Percentiles rank a stretch among this genome's conserved stretches.
These are phyloP conservation scores for Solanum neorickii DNA, from an alignment of 257 asterid species.

Conservation along the genomic window DNA sequence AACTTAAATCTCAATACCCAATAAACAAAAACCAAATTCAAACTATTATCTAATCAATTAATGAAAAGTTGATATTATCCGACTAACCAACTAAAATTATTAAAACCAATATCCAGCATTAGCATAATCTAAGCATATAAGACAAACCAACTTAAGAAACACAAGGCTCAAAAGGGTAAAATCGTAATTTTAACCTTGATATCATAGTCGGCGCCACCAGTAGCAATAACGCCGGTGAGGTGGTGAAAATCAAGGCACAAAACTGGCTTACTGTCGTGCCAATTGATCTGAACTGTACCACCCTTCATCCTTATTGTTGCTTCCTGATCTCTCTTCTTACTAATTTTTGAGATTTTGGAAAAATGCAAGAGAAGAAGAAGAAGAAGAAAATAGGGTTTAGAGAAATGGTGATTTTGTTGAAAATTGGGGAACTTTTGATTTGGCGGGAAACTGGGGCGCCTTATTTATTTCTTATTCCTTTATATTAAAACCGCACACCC, in stretches of 20 bases:
- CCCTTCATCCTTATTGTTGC: constrained; percentile 45
- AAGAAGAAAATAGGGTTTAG: background rate
- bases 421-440: background rate
- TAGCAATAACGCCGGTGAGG: constrained; percentile 56
- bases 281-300: constrained; percentile 82
- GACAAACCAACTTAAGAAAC: background rate
- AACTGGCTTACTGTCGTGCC: constrained; percentile 93
- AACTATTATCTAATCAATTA: background rate
- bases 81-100: too few relatives aligned
- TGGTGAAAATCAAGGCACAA: constrained; percentile 90
- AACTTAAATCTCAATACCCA: background rate
- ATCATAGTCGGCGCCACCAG: constrained; percentile 93
- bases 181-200: constrained; percentile 49
- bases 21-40: background rate
- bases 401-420: background rate
- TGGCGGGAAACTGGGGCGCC: background rate
- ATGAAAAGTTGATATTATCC: background rate
- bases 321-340: background rate
- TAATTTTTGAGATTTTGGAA: background rate
- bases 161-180: background rate
- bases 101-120: background rate
- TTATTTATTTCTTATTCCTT: background rate
- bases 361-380: background rate
- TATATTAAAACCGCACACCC: background rate
- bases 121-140: background rate